These are phyloP conservation scores for Artemisia princeps DNA, from an alignment of 140 eudicot genomes.

Conservation along the genomic window DNA sequence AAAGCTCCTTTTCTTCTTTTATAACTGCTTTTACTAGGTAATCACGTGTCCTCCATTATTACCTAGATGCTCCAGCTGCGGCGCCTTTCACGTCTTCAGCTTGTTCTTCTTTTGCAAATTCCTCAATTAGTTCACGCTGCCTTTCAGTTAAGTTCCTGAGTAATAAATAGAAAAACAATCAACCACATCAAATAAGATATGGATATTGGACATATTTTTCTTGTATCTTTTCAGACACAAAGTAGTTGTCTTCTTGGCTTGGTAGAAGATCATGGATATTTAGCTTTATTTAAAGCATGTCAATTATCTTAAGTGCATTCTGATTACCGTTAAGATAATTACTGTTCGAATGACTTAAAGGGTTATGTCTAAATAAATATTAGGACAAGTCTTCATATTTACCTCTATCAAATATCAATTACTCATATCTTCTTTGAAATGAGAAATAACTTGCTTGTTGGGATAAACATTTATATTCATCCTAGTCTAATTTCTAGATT, in stretches of 20 bases:
- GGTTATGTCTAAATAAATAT: neutral
- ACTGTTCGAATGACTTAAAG: neutral
- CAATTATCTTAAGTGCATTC: no score
- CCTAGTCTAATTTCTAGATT: neutral
- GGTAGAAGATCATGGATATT: no score
- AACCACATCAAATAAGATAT: neutral
- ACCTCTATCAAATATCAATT: neutral
- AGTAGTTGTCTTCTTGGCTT: neutral
- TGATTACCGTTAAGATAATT: no score
- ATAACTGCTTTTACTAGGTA: neutral
- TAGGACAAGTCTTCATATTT: neutral
- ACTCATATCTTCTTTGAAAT: neutral
- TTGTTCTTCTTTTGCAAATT: conserved; percentile 71
- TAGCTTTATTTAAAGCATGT: neutral
- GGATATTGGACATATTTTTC: neutral
- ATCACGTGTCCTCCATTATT: neutral
- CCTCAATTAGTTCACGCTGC: conserved; percentile 71
- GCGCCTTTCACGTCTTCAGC: conserved; percentile 49
- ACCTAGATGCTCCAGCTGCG: conserved; percentile 64
- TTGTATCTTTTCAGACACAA: neutral
- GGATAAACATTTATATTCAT: neutral
- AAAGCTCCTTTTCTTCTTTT: conserved; percentile 7
- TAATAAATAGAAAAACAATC: neutral
- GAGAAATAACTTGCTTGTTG: conserved; percentile 2
- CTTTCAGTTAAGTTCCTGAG: conserved; percentile 55